Conservation (phyloP, 768 basidiomycete species). For the Suillus weaverae region DNA sequence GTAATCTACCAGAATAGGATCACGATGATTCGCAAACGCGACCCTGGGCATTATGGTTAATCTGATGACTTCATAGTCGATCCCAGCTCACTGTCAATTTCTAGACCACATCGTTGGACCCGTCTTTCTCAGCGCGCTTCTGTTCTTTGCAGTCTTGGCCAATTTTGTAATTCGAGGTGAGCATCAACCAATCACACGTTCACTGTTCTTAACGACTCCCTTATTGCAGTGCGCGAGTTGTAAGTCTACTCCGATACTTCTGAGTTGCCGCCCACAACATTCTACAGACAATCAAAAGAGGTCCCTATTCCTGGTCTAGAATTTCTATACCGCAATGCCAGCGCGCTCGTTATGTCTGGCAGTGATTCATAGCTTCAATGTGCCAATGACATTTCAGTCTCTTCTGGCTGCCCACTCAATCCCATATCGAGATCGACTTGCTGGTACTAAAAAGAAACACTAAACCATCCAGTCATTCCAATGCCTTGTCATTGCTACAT, state of each 20-base stretch:
- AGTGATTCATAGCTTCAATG: not conserved
- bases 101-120: constrained; percentile 84
- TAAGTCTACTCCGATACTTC: constrained; percentile 28
- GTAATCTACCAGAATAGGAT: constrained; percentile 83
- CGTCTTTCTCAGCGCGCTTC: constrained; percentile 71
- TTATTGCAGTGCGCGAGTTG: constrained; percentile 57
- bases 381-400: not conserved
- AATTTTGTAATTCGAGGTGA: constrained; percentile 88
- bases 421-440: not conserved
- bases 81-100: constrained; percentile 6
- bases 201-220: not conserved
- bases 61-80: constrained; percentile 6
- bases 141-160: constrained; percentile 85
- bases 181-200: constrained; percentile 25
- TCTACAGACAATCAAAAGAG: constrained; percentile 25
- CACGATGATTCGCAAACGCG: constrained; percentile 85
- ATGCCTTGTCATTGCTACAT: not conserved
- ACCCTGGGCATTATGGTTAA: constrained; percentile 87
- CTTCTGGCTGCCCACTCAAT: not conserved
- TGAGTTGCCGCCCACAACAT: not conserved
- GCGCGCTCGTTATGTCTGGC: not conserved
- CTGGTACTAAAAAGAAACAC: not conserved
- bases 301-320: constrained; percentile 31
- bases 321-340: constrained; percentile 18
- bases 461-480: not conserved